Conservation (phyloP, 2,329 filamentous ascomycete genomes). For the Aphanoascus verrucosus region DNA sequence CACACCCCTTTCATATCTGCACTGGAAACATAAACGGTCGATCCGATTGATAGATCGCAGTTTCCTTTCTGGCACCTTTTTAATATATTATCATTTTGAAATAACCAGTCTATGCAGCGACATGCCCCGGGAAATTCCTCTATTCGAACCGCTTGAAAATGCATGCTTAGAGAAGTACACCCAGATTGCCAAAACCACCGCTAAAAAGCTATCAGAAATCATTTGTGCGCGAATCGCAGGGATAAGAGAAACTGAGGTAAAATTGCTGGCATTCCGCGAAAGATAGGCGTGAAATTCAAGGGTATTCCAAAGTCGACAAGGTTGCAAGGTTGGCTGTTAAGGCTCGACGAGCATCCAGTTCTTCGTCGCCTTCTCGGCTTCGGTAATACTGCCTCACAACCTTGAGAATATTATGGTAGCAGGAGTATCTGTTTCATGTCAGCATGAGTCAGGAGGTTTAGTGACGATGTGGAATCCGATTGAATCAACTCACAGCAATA, state of each 20-base stretch:
- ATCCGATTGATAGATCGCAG: too few species aligned
- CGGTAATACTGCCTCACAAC: slow-evolving; percentile 34
- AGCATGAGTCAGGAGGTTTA: background rate
- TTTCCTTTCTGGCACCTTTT: too few species aligned
- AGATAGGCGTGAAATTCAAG: slow-evolving; percentile 11
- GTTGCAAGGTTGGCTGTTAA: slow-evolving; percentile 25
- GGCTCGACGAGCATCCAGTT: slow-evolving; percentile 29
- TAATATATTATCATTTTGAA: background rate
- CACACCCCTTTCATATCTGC: too few species aligned
- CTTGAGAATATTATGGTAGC: slow-evolving; percentile 29
- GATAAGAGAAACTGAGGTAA: background rate
- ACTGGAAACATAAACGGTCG: too few species aligned
- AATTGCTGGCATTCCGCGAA: background rate
- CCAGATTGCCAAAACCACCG: too few species aligned
- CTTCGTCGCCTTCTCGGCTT: slow-evolving; percentile 25
- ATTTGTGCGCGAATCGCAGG: background rate
- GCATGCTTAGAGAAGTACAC: too few species aligned
- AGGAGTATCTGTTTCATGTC: slow-evolving; percentile 27
- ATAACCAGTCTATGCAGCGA: background rate
- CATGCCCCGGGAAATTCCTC: background rate
- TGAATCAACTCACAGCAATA: slow-evolving; percentile 31
- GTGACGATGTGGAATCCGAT: background rate
- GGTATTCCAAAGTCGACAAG: slow-evolving; percentile 20
- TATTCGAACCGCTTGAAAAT: background rate
- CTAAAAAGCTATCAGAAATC: too few species aligned